phyloP scores from a whole-genome alignment of 495 filamentous ascomycete genomes.

The Parachaetomium inaequale region DNA sequence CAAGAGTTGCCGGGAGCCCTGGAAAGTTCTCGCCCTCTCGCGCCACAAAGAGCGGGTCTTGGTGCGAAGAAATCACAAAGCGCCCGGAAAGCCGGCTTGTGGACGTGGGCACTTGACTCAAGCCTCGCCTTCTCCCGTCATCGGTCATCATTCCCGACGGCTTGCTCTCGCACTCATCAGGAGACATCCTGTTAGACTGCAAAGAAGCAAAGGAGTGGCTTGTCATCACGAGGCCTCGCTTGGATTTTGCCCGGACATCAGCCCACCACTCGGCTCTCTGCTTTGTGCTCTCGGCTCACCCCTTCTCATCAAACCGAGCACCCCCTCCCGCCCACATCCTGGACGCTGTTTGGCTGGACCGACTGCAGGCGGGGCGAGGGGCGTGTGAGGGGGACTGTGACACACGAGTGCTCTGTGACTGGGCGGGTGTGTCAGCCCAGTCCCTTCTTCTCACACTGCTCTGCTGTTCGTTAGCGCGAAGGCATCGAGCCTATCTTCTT shows the following conservation, averaged over 20 bases:
- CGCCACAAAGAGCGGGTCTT: constrained; percentile 4
- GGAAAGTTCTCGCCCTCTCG: neutral
- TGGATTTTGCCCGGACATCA: constrained; percentile 32
- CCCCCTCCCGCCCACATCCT: neutral
- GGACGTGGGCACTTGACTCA: neutral
- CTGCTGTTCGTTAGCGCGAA: constrained; percentile 31
- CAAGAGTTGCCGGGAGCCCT: neutral
- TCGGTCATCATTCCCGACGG: neutral
- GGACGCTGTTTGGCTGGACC: constrained; percentile 7
- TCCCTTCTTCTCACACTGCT: constrained; percentile 19
- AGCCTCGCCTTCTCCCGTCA: constrained; percentile 9
- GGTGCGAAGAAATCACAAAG: neutral
- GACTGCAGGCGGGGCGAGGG: constrained; percentile 15
- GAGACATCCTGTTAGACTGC: too few relatives aligned
- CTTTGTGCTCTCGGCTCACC: constrained; percentile 11
- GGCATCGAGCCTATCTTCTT: constrained; percentile 23
- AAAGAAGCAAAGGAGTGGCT: constrained; percentile 21
- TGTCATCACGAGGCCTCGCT: constrained; percentile 39
- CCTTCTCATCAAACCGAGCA: constrained; percentile 12
- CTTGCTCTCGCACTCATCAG: too few relatives aligned
- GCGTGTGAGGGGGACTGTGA: constrained; percentile 29
- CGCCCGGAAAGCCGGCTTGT: neutral
- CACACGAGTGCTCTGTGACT: constrained; percentile 31
- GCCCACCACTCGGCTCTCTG: neutral
- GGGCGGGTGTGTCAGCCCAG: constrained; percentile 36